A percentile compares a stretch with the other conserved stretches of the same genome.
Evolutionary conservation across 2,329 filamentous ascomycete genomes (phyloP).

Genomic region (Fusarium camptoceras): DNA sequence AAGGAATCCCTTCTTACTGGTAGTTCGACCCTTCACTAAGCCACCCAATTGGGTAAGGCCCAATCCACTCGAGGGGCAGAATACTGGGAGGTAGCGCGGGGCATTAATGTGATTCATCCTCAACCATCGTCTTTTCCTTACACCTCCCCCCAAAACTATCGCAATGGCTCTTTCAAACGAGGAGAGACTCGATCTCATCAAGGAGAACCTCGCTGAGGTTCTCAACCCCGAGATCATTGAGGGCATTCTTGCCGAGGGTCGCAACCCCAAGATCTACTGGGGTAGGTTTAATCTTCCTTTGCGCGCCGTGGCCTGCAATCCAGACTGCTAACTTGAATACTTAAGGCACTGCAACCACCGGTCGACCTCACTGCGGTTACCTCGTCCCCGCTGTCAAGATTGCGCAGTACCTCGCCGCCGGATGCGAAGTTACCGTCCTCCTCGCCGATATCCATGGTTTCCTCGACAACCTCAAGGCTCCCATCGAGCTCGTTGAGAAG

Average conservation of each 20-base stretch:
- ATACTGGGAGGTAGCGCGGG: not conserved
- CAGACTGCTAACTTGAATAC: not conserved
- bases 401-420: constrained; percentile 85
- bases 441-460: constrained; percentile 82
- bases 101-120: constrained; percentile 8
- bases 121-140: not conserved
- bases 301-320: not conserved
- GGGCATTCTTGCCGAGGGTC: constrained; percentile 75
- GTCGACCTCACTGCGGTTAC: constrained; percentile 90
- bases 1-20: not conserved
- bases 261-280: constrained; percentile 86
- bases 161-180: constrained; percentile 30
- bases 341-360: constrained; percentile 81
- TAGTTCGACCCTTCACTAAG: not conserved
- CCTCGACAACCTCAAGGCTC: constrained; percentile 86
- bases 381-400: constrained; percentile 91
- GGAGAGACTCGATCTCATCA: constrained; percentile 80
- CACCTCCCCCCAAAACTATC: not conserved
- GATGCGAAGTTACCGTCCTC: constrained; percentile 83
- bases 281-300: constrained; percentile 57
- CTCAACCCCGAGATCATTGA: constrained; percentile 88
- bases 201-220: constrained; percentile 82
- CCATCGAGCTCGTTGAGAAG: constrained; percentile 85
- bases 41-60: not conserved
- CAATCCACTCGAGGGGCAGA: constrained; percentile 6